Percentiles rank a stretch among this genome's conserved stretches.
Evolutionary conservation across 2,329 filamentous ascomycete species (phyloP).

Genomic region (Arthrobotrys pseudoclavata): DNA sequence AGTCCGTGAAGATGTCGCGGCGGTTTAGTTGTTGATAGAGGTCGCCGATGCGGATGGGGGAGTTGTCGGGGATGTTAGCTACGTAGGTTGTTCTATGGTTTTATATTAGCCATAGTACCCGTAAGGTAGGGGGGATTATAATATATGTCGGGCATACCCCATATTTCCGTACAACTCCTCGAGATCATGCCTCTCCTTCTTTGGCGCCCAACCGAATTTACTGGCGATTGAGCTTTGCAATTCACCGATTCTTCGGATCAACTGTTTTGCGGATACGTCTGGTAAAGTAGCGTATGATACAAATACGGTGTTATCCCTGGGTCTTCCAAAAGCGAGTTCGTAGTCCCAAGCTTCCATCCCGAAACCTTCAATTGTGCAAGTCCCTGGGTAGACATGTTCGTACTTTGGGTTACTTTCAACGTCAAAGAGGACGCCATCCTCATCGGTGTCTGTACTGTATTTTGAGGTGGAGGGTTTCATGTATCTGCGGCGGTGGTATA

Average conservation of each 20-base stretch:
- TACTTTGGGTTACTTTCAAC: slow-evolving; percentile 47
- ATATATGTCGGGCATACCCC: slow-evolving; percentile 11
- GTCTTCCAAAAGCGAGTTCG: slow-evolving; percentile 30
- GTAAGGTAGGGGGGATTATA: too few relatives aligned
- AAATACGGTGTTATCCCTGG: slow-evolving; percentile 30
- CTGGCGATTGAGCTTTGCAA: slow-evolving; percentile 1
- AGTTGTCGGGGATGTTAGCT: slow-evolving; percentile 12
- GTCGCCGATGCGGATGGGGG: slow-evolving; percentile 25
- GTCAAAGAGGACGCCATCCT: slow-evolving; percentile 42
- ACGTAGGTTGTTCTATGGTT: slow-evolving; percentile 20
- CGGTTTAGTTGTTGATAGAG: slow-evolving; percentile 46
- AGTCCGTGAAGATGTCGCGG: slow-evolving; percentile 39
- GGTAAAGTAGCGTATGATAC: slow-evolving; percentile 26
- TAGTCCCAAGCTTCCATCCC: slow-evolving; percentile 58
- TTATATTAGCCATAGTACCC: slow-evolving; percentile 1
- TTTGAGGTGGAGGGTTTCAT: slow-evolving; percentile 31
- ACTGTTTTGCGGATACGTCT: slow-evolving; percentile 31
- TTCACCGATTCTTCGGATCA: slow-evolving; percentile 28
- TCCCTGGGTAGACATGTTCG: slow-evolving; percentile 47
- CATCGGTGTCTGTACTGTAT: slow-evolving; percentile 33
- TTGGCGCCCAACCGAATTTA: slow-evolving; percentile 38
- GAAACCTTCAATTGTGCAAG: slow-evolving; percentile 51
- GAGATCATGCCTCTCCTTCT: slow-evolving; percentile 41
- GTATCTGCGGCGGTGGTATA: slow-evolving; percentile 39
- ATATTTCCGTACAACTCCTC: slow-evolving; percentile 45